phyloP scores from a whole-genome alignment of 139 green algal genomes.

The Volvox africanus region DNA sequence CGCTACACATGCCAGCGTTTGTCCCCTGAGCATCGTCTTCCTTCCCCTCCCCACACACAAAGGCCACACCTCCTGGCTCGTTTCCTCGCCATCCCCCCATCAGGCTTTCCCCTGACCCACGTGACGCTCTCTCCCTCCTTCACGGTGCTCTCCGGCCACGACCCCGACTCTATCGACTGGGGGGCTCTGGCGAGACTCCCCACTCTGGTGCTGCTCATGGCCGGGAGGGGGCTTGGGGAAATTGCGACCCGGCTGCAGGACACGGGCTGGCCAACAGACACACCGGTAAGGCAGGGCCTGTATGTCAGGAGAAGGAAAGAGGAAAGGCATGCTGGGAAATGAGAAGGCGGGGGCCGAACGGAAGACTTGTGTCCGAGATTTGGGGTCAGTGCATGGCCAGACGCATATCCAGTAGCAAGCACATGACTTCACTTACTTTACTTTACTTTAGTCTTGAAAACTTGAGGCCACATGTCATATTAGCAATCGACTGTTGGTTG shows the following conservation, averaged over 20 bases:
- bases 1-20: no score
- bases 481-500: no score
- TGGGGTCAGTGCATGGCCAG: no score
- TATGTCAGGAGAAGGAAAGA: no score
- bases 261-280: constrained; percentile 48
- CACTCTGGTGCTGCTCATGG: constrained; percentile 86
- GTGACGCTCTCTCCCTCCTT: constrained; percentile 63
- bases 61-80: neutral
- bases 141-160: constrained; percentile 73
- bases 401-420: no score
- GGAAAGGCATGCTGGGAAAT: neutral
- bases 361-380: no score
- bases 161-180: constrained; percentile 68
- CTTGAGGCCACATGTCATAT: no score
- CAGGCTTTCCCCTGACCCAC: constrained; percentile 84
- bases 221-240: constrained; percentile 49
- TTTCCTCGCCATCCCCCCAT: neutral
- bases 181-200: constrained; percentile 55
- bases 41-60: neutral
- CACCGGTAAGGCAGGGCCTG: constrained; percentile 48
- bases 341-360: neutral
- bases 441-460: no score
- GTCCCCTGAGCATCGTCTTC: neutral
- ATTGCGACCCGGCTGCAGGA: constrained; percentile 57
- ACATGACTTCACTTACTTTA: no score